A percentile compares a stretch with the other conserved stretches of the same genome.
Evolutionary conservation across 768 basidiomycete species (phyloP).

Genomic region (Suillus clintonianus): DNA sequence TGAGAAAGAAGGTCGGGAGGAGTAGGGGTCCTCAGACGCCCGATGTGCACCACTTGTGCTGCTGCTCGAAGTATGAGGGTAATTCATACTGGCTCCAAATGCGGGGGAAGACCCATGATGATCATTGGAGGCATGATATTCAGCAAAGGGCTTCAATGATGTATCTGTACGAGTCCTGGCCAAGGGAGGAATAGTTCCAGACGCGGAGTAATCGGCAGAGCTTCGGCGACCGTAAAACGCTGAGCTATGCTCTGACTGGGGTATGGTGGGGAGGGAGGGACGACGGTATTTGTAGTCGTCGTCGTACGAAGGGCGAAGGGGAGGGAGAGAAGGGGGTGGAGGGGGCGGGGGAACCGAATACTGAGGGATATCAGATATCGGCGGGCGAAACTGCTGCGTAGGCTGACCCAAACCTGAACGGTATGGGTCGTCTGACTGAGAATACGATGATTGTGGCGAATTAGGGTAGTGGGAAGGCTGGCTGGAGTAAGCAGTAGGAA

Average conservation of each 20-base stretch:
- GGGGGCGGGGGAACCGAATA: constrained; percentile 28
- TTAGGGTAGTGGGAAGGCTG: constrained; percentile 28
- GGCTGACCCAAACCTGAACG: constrained; percentile 20
- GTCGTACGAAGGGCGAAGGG: constrained; percentile 24
- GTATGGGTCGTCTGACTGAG: constrained; percentile 21
- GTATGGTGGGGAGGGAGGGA: constrained; percentile 25
- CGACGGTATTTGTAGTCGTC: constrained; percentile 36
- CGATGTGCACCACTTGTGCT: constrained; percentile 1
- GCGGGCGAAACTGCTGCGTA: constrained; percentile 22
- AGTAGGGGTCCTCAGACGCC: constrained; percentile 13
- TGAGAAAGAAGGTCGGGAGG: constrained; percentile 13
- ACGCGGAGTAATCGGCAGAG: constrained; percentile 9
- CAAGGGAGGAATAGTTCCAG: not conserved
- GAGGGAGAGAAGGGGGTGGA: constrained; percentile 28
- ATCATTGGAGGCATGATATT: constrained; percentile 14
- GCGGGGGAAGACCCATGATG: constrained; percentile 13
- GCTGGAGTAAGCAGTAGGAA: constrained; percentile 33
- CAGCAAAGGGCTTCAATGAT: constrained; percentile 5
- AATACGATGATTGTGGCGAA: constrained; percentile 18
- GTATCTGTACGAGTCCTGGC: constrained; percentile 8
- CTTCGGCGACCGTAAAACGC: constrained; percentile 4
- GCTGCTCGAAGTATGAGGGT: constrained; percentile 1
- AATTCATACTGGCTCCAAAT: constrained; percentile 6
- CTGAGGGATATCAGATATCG: constrained; percentile 25
- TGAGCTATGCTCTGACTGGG: constrained; percentile 11